These are phyloP conservation scores for Lactarius hengduanensis DNA, from an alignment of 768 basidiomycete species.

Conservation along the genomic window DNA sequence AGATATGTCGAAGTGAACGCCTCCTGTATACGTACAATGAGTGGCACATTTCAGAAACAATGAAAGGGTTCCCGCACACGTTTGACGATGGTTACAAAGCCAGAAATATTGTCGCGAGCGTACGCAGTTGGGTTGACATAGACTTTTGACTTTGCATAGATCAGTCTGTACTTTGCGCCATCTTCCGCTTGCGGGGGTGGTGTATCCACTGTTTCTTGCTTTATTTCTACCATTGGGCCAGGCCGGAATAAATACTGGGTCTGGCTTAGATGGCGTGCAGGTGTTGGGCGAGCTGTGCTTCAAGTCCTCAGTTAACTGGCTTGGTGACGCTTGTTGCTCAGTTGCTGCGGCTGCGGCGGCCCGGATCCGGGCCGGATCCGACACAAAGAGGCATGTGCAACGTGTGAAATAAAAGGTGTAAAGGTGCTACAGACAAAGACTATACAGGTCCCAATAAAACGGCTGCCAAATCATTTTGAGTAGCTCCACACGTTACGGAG, in stretches of 20 bases:
- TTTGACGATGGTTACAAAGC: conserved; percentile 90
- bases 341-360: not conserved
- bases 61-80: conserved; percentile 50
- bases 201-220: conserved; percentile 37
- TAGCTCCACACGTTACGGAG: conserved; percentile 96
- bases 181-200: conserved; percentile 40
- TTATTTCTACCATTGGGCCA: conserved; percentile 77
- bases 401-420: not conserved
- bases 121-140: conserved; percentile 95
- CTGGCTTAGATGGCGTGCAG: not conserved
- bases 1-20: conserved; percentile 73
- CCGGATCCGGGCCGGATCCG: not conserved
- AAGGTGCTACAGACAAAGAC: conserved; percentile 9
- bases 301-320: not conserved
- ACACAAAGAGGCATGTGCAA: not conserved
- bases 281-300: not conserved
- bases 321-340: not conserved
- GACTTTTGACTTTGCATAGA: conserved; percentile 93
- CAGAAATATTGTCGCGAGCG: conserved; percentile 88
- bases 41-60: conserved; percentile 23
- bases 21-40: conserved; percentile 47
- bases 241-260: conserved; percentile 34
- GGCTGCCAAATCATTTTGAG: conserved; percentile 66
- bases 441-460: conserved; percentile 10
- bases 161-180: conserved; percentile 63